Base-by-base conservation (phyloP, 2,329 filamentous ascomycete species). In the Exophiala alcalophila region DNA sequence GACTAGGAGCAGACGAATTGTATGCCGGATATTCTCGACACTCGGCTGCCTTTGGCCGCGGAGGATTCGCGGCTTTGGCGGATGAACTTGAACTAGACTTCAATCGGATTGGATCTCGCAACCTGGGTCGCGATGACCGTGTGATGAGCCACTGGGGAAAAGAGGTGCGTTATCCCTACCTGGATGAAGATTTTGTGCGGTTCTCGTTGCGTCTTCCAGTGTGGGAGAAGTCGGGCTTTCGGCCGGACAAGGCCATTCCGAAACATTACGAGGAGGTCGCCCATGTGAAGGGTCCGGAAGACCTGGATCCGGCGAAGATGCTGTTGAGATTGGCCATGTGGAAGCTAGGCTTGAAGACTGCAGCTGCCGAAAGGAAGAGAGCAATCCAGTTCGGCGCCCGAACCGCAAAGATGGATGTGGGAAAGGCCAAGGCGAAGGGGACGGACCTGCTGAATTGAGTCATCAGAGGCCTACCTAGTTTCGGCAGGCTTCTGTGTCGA, bases 11-110 rank as follows among this genome's bases (percentile, higher is more conserved):
- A 2, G 92, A 98, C 59, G 92, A 98, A 66, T 77, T 98, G 1
- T 97, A 98, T 61, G 92, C 86, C 11, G 92, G 92, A 5, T 98
- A 98, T 61, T 81, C 80, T 7, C 81, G 94, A 5, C 92, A 98
- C 58, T 77, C 80, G 2, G 79, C 80, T 3, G 88, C 90, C 0
- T 96, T 85, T 60, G 69, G 73, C 5, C 77, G 83, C 5, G 67
- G 69, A 12, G 84, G 87, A 1, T 88, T 87, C 54, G 48, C 66
- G 0, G 86, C 83, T 0, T 75, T 98, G 2, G 68, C 90, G 4
- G 78, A 86, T 1, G 91, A 98, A 65, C 76, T 98, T 4, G 79
- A 85, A 46, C 73, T 97, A 3, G 92, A 98, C 49, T 83, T 97
- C 25, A 73, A 78, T 33, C 80, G 94, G 16, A 78, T 98, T 1